phyloP scores from a whole-genome alignment of 805 yeast species.

The Candida xyloterini region DNA sequence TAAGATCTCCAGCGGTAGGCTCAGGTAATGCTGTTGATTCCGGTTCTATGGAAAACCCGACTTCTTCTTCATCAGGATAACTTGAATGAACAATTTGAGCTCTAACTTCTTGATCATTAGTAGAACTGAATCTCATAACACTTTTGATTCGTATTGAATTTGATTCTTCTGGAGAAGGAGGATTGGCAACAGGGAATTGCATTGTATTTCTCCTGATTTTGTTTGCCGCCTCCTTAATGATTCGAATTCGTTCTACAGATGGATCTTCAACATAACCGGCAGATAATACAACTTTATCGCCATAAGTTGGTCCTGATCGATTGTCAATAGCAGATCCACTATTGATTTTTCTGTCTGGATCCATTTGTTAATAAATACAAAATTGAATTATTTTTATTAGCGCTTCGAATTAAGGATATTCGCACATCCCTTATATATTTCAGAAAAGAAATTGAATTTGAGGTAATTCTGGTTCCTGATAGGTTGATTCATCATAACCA shows the following conservation, averaged over 20 bases:
- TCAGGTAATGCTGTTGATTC: neutral
- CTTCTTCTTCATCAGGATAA: constrained; percentile 11
- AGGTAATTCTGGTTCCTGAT: neutral
- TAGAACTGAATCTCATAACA: constrained; percentile 8
- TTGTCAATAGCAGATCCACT: constrained; percentile 12
- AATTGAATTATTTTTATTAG: constrained; percentile 3
- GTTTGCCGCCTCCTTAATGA: neutral
- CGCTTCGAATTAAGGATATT: constrained; percentile 8
- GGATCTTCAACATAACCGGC: neutral
- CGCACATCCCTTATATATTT: constrained; percentile 1
- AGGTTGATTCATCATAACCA: neutral
- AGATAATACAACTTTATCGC: neutral
- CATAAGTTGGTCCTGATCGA: neutral
- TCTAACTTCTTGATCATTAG: neutral
- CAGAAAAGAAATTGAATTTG: neutral
- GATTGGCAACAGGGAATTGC: constrained; percentile 13
- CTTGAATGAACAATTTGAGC: constrained; percentile 11
- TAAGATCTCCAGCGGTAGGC: neutral
- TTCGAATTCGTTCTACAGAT: neutral
- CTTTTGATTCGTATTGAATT: constrained; percentile 8
- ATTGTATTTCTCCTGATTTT: constrained; percentile 16
- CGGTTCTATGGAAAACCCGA: neutral
- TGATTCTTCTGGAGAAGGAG: neutral
- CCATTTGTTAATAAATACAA: neutral
- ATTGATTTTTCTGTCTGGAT: constrained; percentile 5